These are phyloP conservation scores for Haplosporangium sp. DNA, from an alignment of 371 early-diverging fungal genomes.

Conservation along the genomic window DNA sequence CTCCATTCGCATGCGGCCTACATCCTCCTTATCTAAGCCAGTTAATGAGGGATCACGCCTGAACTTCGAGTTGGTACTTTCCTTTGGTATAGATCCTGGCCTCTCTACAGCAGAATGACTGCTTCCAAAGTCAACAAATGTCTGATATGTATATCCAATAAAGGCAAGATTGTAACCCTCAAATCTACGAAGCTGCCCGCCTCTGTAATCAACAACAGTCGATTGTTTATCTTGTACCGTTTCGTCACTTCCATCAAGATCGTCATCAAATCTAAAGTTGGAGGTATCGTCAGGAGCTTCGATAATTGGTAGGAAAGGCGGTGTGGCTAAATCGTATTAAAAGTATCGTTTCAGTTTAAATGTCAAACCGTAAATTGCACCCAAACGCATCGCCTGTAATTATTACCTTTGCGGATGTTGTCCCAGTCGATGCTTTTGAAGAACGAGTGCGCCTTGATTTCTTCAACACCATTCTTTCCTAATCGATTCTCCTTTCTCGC, in stretches of 20 bases:
- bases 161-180: constrained; percentile 84
- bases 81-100: constrained; percentile 13
- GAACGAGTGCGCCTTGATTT: constrained; percentile 87
- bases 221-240: constrained; percentile 49
- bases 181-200: constrained; percentile 60
- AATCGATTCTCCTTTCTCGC: constrained; percentile 79
- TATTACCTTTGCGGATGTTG: constrained; percentile 61
- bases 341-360: too few species aligned
- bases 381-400: not conserved
- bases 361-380: too few species aligned
- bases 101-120: not conserved
- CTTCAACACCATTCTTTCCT: constrained; percentile 75
- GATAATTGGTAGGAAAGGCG: constrained; percentile 88
- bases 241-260: constrained; percentile 62
- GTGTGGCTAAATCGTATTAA: constrained; percentile 58
- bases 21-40: constrained; percentile 51
- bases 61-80: constrained; percentile 15
- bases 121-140: constrained; percentile 39
- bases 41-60: constrained; percentile 38
- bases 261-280: constrained; percentile 84
- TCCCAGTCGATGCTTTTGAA: constrained; percentile 87
- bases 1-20: constrained; percentile 50
- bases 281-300: constrained; percentile 87
- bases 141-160: constrained; percentile 83
- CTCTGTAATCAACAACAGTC: constrained; percentile 58